These are phyloP conservation scores for Sporisorium scitamineum DNA, from an alignment of 1,284 basidiomycete genomes.

Conservation along the genomic window DNA sequence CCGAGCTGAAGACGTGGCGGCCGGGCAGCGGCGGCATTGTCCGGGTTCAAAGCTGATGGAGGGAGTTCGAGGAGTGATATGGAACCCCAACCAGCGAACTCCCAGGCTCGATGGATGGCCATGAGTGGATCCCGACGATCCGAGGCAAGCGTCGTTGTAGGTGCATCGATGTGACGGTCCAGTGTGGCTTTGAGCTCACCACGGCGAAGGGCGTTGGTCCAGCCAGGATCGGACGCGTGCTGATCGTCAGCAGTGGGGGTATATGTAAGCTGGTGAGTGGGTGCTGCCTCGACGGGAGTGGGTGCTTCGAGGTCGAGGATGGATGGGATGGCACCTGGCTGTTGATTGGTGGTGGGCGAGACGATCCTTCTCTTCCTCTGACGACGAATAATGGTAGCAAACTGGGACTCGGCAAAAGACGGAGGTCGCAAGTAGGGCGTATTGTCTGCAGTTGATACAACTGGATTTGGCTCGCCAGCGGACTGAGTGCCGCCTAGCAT, in stretches of 20 bases:
- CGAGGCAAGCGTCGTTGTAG: constrained; percentile 28
- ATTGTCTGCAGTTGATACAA: neutral
- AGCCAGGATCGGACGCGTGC: constrained; percentile 16
- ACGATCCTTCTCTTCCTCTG: constrained; percentile 54
- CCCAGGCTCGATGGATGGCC: constrained; percentile 49
- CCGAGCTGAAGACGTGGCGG: constrained; percentile 31
- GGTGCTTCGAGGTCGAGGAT: constrained; percentile 37
- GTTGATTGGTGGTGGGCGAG: constrained; percentile 38
- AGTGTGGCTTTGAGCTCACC: constrained; percentile 34
- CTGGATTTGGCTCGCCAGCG: neutral
- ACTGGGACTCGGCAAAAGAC: constrained; percentile 56
- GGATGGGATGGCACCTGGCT: constrained; percentile 14
- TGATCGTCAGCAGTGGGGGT: constrained; percentile 8
- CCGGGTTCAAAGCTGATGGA: neutral
- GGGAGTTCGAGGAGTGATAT: constrained; percentile 59
- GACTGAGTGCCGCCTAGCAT: neutral
- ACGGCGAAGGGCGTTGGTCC: constrained; percentile 28
- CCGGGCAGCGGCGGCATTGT: neutral
- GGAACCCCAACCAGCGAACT: constrained; percentile 62
- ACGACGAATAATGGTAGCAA: constrained; percentile 58
- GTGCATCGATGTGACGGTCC: constrained; percentile 1
- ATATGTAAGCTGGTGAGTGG: neutral
- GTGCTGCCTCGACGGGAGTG: neutral
- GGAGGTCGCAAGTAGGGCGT: constrained; percentile 32
- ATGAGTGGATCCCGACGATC: constrained; percentile 45